A percentile compares a stretch with the other conserved stretches of the same genome.
Evolutionary conservation across 768 basidiomycete species (phyloP).

Genomic region (Cubamyces sp.): DNA sequence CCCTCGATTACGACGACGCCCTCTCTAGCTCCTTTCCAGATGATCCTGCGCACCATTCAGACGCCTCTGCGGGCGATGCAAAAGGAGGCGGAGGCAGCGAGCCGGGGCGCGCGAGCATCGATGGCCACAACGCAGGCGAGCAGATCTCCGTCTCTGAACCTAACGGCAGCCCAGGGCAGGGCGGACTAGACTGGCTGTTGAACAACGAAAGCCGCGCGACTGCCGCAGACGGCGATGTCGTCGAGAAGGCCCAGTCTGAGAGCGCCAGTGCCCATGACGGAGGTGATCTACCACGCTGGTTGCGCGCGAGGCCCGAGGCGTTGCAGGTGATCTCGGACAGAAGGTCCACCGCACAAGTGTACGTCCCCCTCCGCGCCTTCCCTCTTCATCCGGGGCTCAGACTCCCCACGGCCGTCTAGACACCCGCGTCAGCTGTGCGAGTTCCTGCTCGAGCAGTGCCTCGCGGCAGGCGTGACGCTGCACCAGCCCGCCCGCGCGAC

Average conservation of each 20-base stretch:
- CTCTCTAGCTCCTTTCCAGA: background rate
- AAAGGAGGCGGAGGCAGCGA: constrained; percentile 11
- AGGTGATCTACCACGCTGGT: constrained; percentile 29
- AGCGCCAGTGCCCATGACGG: constrained; percentile 3
- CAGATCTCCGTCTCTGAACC: constrained; percentile 7
- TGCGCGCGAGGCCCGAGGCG: constrained; percentile 27
- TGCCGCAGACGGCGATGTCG: constrained; percentile 10
- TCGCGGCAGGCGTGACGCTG: constrained; percentile 34
- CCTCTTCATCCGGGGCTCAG: constrained; percentile 1
- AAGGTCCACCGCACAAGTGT: constrained; percentile 38
- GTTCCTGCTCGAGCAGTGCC: constrained; percentile 37
- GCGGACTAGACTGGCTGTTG: constrained; percentile 36
- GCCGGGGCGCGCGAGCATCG: background rate
- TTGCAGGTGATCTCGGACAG: constrained; percentile 33
- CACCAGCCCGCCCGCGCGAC: constrained; percentile 37
- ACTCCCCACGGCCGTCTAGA: constrained; percentile 18
- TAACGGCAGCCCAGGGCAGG: constrained; percentile 1
- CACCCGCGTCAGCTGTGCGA: constrained; percentile 36
- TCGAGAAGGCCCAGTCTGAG: constrained; percentile 16
- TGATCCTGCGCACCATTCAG: background rate
- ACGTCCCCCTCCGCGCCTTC: constrained; percentile 19
- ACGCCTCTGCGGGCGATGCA: constrained; percentile 7
- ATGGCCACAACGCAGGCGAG: background rate
- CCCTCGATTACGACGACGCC: constrained; percentile 30
- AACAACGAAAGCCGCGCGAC: constrained; percentile 31